Percentiles rank a stretch among this genome's conserved stretches.
Evolutionary conservation across 371 early-diverging fungal species (phyloP).

Genomic region (Cokeromyces recurvatus): DNA sequence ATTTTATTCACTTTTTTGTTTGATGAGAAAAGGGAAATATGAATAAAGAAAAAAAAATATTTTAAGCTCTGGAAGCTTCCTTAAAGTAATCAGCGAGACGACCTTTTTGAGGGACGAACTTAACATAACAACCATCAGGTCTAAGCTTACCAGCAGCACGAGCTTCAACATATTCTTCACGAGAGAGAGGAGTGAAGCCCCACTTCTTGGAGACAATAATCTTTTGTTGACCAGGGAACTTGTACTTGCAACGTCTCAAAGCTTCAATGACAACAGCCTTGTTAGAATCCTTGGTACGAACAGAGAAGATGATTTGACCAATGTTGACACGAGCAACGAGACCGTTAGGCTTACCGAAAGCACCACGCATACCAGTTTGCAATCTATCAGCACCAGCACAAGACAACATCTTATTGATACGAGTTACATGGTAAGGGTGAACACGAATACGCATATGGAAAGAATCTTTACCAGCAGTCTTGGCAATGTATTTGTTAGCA

Average conservation of each 20-base stretch:
- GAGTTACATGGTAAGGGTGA: slow-evolving; percentile 99
- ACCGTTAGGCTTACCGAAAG: slow-evolving; percentile 99
- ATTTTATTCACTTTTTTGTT: too few relatives aligned
- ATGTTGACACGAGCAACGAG: slow-evolving; percentile 99
- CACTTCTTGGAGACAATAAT: slow-evolving; percentile 99
- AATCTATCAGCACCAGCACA: slow-evolving; percentile 99
- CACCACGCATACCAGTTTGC: slow-evolving; percentile 99
- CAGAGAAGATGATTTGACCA: slow-evolving; percentile 97
- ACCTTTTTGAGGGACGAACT: slow-evolving; percentile 92
- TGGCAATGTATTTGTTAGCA: slow-evolving; percentile 99
- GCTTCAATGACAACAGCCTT: slow-evolving; percentile 96
- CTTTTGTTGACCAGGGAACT: slow-evolving; percentile 99
- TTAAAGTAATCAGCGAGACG: slow-evolving; percentile 65
- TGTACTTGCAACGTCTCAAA: slow-evolving; percentile 96
- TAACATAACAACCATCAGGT: slow-evolving; percentile 97
- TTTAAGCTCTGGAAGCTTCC: slow-evolving; percentile 29
- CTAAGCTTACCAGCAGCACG: slow-evolving; percentile 80
- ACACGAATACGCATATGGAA: slow-evolving; percentile 99
- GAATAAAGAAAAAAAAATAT: background rate
- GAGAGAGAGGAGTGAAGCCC: slow-evolving; percentile 99
- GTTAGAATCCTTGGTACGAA: slow-evolving; percentile 97
- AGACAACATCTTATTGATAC: slow-evolving; percentile 99
- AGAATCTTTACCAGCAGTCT: slow-evolving; percentile 98
- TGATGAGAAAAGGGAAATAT: too few relatives aligned
- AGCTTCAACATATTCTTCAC: slow-evolving; percentile 87